phyloP scores from a whole-genome alignment of 371 early-diverging fungal genomes.

The Nematocida minor region DNA sequence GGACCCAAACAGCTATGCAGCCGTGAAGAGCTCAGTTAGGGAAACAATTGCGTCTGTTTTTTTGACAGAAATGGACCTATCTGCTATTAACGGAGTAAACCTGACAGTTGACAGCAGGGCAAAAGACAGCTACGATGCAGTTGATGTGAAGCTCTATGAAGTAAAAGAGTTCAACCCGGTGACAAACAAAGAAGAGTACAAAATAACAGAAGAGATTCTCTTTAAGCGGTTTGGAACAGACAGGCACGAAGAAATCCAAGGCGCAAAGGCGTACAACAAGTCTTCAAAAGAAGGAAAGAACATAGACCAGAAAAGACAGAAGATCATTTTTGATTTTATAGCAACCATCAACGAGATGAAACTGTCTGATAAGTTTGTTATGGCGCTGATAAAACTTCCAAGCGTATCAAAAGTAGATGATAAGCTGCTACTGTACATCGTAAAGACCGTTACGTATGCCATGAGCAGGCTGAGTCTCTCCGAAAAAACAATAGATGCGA shows the following conservation, averaged over 20 bases:
- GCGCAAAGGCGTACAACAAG: conserved; percentile 9
- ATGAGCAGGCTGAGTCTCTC: neutral
- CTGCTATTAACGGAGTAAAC: neutral
- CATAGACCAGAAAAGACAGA: conserved; percentile 18
- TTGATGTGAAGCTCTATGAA: conserved; percentile 6
- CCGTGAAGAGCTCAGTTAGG: conserved; percentile 13
- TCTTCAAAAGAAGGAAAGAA: conserved; percentile 19
- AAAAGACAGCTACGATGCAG: neutral
- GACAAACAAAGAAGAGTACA: conserved; percentile 35
- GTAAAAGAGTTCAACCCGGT: conserved; percentile 13
- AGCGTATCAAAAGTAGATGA: neutral
- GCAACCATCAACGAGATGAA: conserved; percentile 7
- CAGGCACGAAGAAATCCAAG: neutral
- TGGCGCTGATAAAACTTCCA: conserved; percentile 10
- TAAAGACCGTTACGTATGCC: neutral
- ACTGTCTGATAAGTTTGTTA: conserved; percentile 5
- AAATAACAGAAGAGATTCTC: conserved; percentile 19
- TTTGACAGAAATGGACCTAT: conserved; percentile 43
- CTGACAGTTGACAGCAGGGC: neutral
- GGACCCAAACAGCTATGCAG: conserved; percentile 8
- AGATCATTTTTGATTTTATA: conserved; percentile 32
- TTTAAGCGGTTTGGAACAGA: conserved; percentile 13
- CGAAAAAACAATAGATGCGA: neutral
- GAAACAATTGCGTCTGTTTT: conserved; percentile 45
- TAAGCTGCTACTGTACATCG: neutral